phyloP scores from a whole-genome alignment of 768 basidiomycete genomes.

The Austroboletus eburneus region DNA sequence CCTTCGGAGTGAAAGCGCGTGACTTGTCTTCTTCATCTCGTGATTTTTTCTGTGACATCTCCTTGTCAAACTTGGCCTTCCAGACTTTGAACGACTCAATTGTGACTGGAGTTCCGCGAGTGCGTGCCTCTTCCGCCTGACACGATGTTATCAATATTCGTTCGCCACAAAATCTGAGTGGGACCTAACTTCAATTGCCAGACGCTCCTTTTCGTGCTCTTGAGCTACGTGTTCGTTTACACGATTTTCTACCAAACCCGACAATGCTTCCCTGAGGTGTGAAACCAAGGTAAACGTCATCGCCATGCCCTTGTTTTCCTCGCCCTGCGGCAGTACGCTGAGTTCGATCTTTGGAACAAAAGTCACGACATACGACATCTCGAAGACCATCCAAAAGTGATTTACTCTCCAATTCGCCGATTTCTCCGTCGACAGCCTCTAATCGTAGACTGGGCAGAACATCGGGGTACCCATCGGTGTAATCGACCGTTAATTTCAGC shows the following conservation, averaged over 20 bases:
- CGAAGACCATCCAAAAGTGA: constrained; percentile 54
- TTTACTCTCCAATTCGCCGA: constrained; percentile 55
- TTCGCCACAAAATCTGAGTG: background rate
- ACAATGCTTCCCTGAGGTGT: constrained; percentile 75
- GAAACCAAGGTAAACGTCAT: constrained; percentile 96
- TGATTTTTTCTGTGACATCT: constrained; percentile 51
- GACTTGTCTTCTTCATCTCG: constrained; percentile 78
- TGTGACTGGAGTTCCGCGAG: constrained; percentile 91
- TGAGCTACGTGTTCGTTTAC: constrained; percentile 52
- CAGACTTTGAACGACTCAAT: constrained; percentile 74
- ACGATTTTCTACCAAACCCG: constrained; percentile 56
- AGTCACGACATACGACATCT: constrained; percentile 44
- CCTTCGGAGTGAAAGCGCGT: constrained; percentile 67
- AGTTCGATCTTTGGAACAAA: background rate
- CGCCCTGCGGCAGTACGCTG: constrained; percentile 44
- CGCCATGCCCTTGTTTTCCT: constrained; percentile 90
- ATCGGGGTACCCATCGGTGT: constrained; percentile 83
- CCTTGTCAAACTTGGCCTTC: constrained; percentile 75
- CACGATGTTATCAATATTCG: constrained; percentile 3
- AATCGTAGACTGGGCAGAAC: constrained; percentile 69
- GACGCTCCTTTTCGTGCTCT: constrained; percentile 69
- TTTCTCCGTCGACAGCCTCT: constrained; percentile 57
- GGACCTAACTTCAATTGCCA: constrained; percentile 64
- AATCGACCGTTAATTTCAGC: constrained; percentile 67
- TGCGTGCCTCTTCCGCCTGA: constrained; percentile 84